These are phyloP conservation scores for Saturnispora dispora DNA, from an alignment of 805 yeast species.

Conservation along the genomic window DNA sequence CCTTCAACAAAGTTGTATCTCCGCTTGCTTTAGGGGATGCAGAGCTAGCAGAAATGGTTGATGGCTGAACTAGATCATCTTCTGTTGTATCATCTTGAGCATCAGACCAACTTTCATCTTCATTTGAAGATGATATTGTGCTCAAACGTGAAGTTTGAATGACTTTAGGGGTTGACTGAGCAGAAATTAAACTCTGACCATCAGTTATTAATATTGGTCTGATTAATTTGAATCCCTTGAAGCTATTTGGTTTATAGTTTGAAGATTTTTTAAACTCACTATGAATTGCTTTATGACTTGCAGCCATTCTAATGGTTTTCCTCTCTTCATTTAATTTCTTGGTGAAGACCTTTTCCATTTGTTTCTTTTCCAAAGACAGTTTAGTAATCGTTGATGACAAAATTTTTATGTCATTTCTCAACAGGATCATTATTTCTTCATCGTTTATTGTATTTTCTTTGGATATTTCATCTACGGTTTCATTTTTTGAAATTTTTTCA, in stretches of 20 bases:
- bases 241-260: conserved; percentile 3
- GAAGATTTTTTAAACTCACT: conserved; percentile 11
- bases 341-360: conserved; percentile 17
- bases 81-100: not conserved
- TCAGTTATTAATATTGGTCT: conserved; percentile 1
- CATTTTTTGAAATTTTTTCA: not conserved
- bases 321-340: conserved; percentile 21
- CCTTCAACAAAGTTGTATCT: not conserved
- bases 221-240: conserved; percentile 9
- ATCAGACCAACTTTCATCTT: not conserved
- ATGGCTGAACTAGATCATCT: not conserved
- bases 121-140: not conserved
- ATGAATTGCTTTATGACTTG: conserved; percentile 10
- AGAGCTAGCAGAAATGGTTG: not conserved
- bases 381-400: conserved; percentile 18
- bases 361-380: conserved; percentile 16
- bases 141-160: not conserved
- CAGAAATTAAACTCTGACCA: conserved; percentile 3
- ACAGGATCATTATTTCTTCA: conserved; percentile 22
- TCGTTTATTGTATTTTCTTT: conserved; percentile 18
- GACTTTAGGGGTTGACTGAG: conserved; percentile 1
- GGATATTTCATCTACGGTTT: not conserved
- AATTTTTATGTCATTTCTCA: conserved; percentile 23
- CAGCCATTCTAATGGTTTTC: conserved; percentile 16
- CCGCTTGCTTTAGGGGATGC: not conserved